phyloP scores from a whole-genome alignment of 345 rosid genomes.

The Linum lewisii region DNA sequence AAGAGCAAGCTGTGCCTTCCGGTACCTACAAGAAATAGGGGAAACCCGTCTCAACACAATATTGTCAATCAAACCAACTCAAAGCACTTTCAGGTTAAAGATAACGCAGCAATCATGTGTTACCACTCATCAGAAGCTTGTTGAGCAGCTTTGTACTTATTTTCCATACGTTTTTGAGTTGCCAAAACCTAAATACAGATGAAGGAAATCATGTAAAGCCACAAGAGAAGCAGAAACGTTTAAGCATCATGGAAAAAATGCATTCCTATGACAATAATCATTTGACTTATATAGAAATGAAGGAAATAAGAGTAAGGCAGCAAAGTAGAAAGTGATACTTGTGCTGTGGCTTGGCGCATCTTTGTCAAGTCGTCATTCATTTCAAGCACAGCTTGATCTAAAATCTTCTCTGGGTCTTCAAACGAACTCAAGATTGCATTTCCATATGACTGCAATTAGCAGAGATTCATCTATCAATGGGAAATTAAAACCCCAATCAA shows the following conservation, averaged over 20 bases:
- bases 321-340: slow-evolving; percentile 29
- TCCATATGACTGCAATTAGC: slow-evolving; percentile 60
- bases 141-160: slow-evolving; percentile 58
- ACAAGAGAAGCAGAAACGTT: not conserved
- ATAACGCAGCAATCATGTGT: slow-evolving; percentile 6
- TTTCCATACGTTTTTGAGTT: slow-evolving; percentile 66
- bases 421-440: slow-evolving; percentile 55
- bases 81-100: not conserved
- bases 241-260: not conserved
- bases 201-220: not conserved
- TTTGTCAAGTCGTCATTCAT: slow-evolving; percentile 76
- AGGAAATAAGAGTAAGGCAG: not conserved
- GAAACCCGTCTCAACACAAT: not conserved
- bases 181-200: slow-evolving; percentile 49
- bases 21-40: slow-evolving; percentile 39
- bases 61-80: not conserved
- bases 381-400: slow-evolving; percentile 70
- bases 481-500: not conserved
- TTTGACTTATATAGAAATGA: not conserved
- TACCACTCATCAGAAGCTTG: slow-evolving; percentile 76
- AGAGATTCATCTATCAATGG: slow-evolving; percentile 6
- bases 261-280: not conserved
- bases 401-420: slow-evolving; percentile 76
- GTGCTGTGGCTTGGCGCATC: slow-evolving; percentile 86
- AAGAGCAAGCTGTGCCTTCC: slow-evolving; percentile 71